These are phyloP conservation scores for Lomentospora prolificans DNA, from an alignment of 2,329 filamentous ascomycete genomes.

Conservation along the genomic window DNA sequence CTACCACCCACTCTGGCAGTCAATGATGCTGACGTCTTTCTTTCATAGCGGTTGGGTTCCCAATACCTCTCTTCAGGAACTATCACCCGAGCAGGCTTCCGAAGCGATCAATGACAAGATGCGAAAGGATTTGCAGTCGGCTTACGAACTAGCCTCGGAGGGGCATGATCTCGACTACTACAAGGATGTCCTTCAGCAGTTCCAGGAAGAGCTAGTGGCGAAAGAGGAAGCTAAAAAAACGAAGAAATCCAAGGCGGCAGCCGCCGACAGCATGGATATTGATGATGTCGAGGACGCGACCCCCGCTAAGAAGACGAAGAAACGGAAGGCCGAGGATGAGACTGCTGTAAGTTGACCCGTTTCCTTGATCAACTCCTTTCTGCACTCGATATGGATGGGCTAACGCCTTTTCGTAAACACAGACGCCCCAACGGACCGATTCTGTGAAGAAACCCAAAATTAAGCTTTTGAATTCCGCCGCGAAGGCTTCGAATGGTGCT, in stretches of 20 bases:
- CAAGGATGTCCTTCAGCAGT: slow-evolving; percentile 67
- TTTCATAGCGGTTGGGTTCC: slow-evolving; percentile 84
- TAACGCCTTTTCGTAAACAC: neutral
- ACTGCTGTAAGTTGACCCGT: slow-evolving; percentile 33
- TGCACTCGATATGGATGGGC: neutral
- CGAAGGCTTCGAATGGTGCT: slow-evolving; percentile 57
- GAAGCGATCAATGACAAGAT: slow-evolving; percentile 64
- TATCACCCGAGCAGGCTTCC: slow-evolving; percentile 64
- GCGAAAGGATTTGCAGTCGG: slow-evolving; percentile 67
- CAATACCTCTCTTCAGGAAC: slow-evolving; percentile 70
- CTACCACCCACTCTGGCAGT: no score
- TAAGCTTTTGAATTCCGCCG: slow-evolving; percentile 53
- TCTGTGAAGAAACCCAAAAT: slow-evolving; percentile 61
- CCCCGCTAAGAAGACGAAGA: slow-evolving; percentile 41
- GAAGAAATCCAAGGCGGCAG: slow-evolving; percentile 34
- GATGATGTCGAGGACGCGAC: slow-evolving; percentile 8
- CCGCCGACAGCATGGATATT: slow-evolving; percentile 17
- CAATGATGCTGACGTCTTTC: no score
- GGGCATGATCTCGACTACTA: slow-evolving; percentile 70
- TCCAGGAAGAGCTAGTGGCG: slow-evolving; percentile 54
- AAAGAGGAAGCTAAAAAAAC: slow-evolving; percentile 42
- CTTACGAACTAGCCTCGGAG: slow-evolving; percentile 72
- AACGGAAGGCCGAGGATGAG: slow-evolving; percentile 83
- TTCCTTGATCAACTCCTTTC: neutral
- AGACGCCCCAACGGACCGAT: slow-evolving; percentile 50